phyloP scores from a whole-genome alignment of 2,329 filamentous ascomycete species.

The Ampelomyces quisqualis region DNA sequence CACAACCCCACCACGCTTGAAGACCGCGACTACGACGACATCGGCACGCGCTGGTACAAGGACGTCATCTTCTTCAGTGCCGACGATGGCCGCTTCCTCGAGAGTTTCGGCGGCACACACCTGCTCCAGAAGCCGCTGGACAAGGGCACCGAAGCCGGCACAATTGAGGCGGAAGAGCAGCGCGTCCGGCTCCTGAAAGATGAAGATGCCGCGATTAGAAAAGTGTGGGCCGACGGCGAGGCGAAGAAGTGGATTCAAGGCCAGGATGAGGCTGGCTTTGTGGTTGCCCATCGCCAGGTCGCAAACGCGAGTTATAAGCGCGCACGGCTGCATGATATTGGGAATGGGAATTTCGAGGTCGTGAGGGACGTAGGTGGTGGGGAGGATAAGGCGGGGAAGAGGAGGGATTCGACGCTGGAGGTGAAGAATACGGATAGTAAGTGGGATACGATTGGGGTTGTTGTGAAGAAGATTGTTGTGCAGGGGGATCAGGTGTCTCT shows the following conservation, averaged over 20 bases:
- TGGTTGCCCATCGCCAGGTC: conserved; percentile 33
- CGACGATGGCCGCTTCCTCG: conserved; percentile 25
- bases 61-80: conserved; percentile 37
- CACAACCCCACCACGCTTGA: conserved; percentile 29
- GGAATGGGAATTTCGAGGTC: conserved; percentile 35
- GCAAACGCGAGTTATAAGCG: conserved; percentile 41
- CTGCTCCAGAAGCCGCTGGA: conserved; percentile 32
- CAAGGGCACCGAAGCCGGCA: conserved; percentile 32
- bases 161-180: conserved; percentile 39
- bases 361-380: conserved; percentile 32
- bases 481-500: conserved; percentile 30
- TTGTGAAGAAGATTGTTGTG: conserved; percentile 33
- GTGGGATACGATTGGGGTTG: conserved; percentile 37
- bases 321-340: conserved; percentile 33
- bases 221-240: conserved; percentile 26
- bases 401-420: conserved; percentile 34
- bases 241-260: conserved; percentile 32
- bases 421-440: conserved; percentile 37
- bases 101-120: conserved; percentile 35
- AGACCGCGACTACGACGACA: conserved; percentile 41
- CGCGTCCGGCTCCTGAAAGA: conserved; percentile 38
- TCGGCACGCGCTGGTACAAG: conserved; percentile 41
- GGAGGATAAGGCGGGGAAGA: conserved; percentile 30
- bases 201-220: conserved; percentile 26
- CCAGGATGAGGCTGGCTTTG: conserved; percentile 36